These are phyloP conservation scores for Helianthus annuus DNA, from an alignment of 129 eudicot genomes.

Conservation along the genomic window HanXRQr2.0-SUNRISE NC_035442.2:162121813-162122312, in stretches of 20 bases:
- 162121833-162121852: background rate
- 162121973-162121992: slow-evolving; percentile 69
- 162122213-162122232: slow-evolving; percentile 91
- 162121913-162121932: slow-evolving; percentile 98
- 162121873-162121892: background rate
- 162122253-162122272: slow-evolving; percentile 75
- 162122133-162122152: slow-evolving; percentile 9
- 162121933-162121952: slow-evolving; percentile 98
- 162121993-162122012: slow-evolving; percentile 1
- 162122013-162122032: slow-evolving; percentile 8
- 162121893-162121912: slow-evolving; percentile 61
- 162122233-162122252: slow-evolving; percentile 68
- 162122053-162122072: slow-evolving; percentile 95
- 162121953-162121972: slow-evolving; percentile 96
- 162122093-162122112: slow-evolving; percentile 99
- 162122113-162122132: too few species aligned
- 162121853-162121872: background rate
- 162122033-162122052: slow-evolving; percentile 15
- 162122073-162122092: slow-evolving; percentile 77
- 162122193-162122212: slow-evolving; percentile 99
- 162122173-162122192: slow-evolving; percentile 65
- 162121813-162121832: slow-evolving; percentile 65
- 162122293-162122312: slow-evolving; percentile 99
- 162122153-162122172: slow-evolving; percentile 2
- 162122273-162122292: slow-evolving; percentile 91